Base-by-base conservation (phyloP, 257 asterid species). In the Solanum etuberosum region DNA sequence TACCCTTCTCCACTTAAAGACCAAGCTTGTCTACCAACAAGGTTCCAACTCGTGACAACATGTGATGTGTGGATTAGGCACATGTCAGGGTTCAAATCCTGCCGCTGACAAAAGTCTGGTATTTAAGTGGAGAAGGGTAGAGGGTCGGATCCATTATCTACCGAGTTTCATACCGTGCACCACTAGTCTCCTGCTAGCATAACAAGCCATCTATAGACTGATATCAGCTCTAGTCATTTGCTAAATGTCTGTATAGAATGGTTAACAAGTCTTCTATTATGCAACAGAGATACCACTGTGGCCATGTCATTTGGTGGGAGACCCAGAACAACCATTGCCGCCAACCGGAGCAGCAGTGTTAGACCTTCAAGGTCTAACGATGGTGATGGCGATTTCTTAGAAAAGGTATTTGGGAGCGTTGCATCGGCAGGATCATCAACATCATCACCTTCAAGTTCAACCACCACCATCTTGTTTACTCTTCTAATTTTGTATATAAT, bases 331-430 rank as follows among this genome's bases (percentile, higher is more conserved):
- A 88, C 86, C 85, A 93, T 57, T 81, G 43, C 96, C 20, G 90
- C 89, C 27, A 86, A 54, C 87, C 83, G 88, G 8, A 21, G 73
- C 57, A 83, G 91, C 12, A 93, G 92, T 86, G 90, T 71, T 32
- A 71, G 78, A 32, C 78, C 78, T 20, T 9, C 86, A 1, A 87
- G 93, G 91, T 54, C 94, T 68, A 46, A 87, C 14, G 87, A 88
- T 14, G 89, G 88, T 1, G 94, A 89, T 35, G 92, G 73, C 8
- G 94, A 88, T 88, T 59, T 74, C 81, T 92, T 88, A 61, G 93
- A 96, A 10, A 94, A 93, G 98, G 90, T 89, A 89, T 95, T 93
- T 67, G 96, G 98, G 82, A 93, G 89, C 89, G 89, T 81, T 80
- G 92, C 94, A 74, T 89, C 94, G 42, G 90, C 94, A 83, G 87